Percentiles rank a stretch among this genome's conserved stretches.
Conservation (phyloP, 176 grass and related monocot genomes). For the Zoysia pacifica region DNA sequence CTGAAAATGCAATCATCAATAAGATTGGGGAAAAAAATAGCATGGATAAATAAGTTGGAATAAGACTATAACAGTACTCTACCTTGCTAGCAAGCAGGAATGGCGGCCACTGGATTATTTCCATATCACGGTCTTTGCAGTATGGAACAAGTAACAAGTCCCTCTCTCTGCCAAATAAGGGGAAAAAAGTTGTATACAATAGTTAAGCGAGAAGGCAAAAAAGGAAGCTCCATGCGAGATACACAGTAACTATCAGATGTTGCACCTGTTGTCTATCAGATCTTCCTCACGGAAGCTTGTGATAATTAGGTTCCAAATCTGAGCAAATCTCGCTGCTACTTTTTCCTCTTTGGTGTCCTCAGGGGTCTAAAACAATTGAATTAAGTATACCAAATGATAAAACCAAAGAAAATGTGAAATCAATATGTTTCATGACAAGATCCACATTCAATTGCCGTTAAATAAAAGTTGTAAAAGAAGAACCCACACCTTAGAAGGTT, state of each 20-base stretch:
- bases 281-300: slow-evolving; percentile 94
- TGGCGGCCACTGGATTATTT: slow-evolving; percentile 93
- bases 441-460: slow-evolving; percentile 21
- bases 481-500: slow-evolving; percentile 60
- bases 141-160: slow-evolving; percentile 95
- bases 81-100: slow-evolving; percentile 98
- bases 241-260: slow-evolving; percentile 14
- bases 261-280: slow-evolving; percentile 74
- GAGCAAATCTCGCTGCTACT: slow-evolving; percentile 78
- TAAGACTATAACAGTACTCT: slow-evolving; percentile 25
- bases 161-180: slow-evolving; percentile 59
- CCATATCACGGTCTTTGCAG: slow-evolving; percentile 69
- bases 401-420: slow-evolving; percentile 3
- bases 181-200: slow-evolving; percentile 3
- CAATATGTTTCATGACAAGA: slow-evolving; percentile 16
- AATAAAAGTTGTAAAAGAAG: slow-evolving; percentile 31
- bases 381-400: slow-evolving; percentile 12
- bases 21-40: background rate
- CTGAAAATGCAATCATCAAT: slow-evolving; percentile 47
- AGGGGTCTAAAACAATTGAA: slow-evolving; percentile 53
- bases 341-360: slow-evolving; percentile 61
- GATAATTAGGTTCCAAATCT: slow-evolving; percentile 97
- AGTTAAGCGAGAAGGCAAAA: slow-evolving; percentile 17
- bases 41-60: slow-evolving; percentile 10
- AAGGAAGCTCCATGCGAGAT: background rate